Evolutionary conservation across 257 asterid species (phyloP), one percentile per base, ranked within the genome.

Genomic region (Cruciata laevipes): DNA sequence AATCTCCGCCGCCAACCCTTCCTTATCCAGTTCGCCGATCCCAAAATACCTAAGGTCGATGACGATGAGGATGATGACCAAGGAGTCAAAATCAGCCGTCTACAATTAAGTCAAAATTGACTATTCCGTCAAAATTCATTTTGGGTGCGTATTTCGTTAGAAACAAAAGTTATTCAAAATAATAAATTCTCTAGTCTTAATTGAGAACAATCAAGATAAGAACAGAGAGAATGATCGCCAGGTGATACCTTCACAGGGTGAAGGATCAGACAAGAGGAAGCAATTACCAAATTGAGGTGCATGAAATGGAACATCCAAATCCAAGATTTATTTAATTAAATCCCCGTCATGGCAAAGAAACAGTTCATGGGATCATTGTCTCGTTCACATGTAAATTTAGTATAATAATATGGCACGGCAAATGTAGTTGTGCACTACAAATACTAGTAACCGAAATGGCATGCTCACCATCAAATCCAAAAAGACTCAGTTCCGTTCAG

Each of bases 241-340:
- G 55, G 55, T 47, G 55, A 47, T 47, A 47, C 55, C 55, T 47
- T 47, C 55, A 47, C 55, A 47, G 55, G 55, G 55, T 47, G 5
- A 16, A 13, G 18, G 7, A 47, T 4, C 20, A 47, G 53, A 47
- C 53, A 47, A 47, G 53, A 47, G 4, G 6, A 4, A 47, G 53
- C 53, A 47, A 14, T n/a, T 44, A 44, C 52, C 52, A 44, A 44
- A 44, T 2, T 20, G 20, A 47, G 53, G 20, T 47, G 55, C 55
- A 47, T 47, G 55, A 47, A 47, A 47, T 47, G 55, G 6, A 17
- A 47, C 55, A 47, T 47, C 55, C 55, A 16, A 47, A 47, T 47
- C n/a, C 55, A 47, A 14, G 8, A 14, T 47, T 47, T 17, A 47
- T 2, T 47, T 47, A 42, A 42, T 11, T 3, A 47, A 47, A 47